Conservation (phyloP, 2,329 filamentous ascomycete species). For the Sclerotinia borealis region DNA sequence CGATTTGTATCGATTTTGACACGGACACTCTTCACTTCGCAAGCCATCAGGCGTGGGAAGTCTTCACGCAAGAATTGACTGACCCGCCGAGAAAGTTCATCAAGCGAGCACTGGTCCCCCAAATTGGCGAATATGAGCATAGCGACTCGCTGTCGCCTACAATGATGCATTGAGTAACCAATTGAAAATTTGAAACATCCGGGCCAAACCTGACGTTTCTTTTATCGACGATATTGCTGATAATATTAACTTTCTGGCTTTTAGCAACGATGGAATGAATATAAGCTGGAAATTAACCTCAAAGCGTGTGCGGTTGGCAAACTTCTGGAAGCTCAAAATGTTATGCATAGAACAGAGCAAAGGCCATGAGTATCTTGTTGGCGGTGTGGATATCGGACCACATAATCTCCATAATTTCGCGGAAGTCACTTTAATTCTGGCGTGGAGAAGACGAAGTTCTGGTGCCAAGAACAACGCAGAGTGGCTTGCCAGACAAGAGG, state of each 20-base stretch:
- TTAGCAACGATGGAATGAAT: too few relatives aligned
- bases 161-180: background rate
- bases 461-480: background rate
- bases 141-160: background rate
- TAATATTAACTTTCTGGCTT: background rate
- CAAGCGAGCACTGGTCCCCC: background rate
- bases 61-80: background rate
- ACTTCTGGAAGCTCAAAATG: background rate
- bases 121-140: too few relatives aligned
- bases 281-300: background rate
- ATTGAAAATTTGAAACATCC: background rate
- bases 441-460: background rate
- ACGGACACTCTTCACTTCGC: background rate
- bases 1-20: background rate
- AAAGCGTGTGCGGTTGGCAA: background rate
- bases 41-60: background rate
- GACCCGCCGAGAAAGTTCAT: background rate
- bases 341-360: background rate
- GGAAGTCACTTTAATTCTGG: background rate
- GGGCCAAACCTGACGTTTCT: background rate
- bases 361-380: background rate
- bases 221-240: background rate
- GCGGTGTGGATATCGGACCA: too few relatives aligned
- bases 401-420: too few relatives aligned
- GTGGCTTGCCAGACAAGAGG: background rate